Conservation (phyloP, 179 eudicot genomes). For the Beta macrorhiza region DNA sequence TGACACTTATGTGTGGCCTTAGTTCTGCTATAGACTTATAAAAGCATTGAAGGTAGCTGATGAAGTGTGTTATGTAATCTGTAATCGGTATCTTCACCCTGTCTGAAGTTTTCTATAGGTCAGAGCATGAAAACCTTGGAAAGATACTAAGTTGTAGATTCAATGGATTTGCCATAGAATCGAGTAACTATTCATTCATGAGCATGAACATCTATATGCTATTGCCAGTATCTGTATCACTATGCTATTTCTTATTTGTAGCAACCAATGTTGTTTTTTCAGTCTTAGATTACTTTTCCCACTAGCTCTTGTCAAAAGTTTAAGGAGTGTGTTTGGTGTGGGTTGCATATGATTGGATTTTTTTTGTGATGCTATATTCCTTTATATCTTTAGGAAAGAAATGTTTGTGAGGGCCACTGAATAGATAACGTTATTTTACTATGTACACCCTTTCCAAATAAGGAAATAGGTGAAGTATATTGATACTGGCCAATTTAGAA, state of each 20-base stretch:
- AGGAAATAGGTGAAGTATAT: too few species aligned
- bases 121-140: not conserved
- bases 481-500: too few species aligned
- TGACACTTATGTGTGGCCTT: not conserved
- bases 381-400: too few species aligned
- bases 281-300: too few species aligned
- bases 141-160: not conserved
- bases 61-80: not conserved
- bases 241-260: not conserved
- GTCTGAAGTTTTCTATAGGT: not conserved
- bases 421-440: too few species aligned
- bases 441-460: too few species aligned
- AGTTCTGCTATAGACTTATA: not conserved
- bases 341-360: too few species aligned
- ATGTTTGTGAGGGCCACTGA: too few species aligned
- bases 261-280: too few species aligned
- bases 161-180: not conserved
- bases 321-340: too few species aligned
- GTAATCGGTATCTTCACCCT: not conserved
- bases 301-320: too few species aligned
- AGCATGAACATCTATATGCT: not conserved
- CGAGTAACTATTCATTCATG: not conserved
- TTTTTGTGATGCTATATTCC: too few species aligned
- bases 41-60: not conserved
- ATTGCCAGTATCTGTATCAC: not conserved